These are phyloP conservation scores for Tulasnella sp. DNA, from an alignment of 768 basidiomycete genomes.

Conservation along the genomic window DNA sequence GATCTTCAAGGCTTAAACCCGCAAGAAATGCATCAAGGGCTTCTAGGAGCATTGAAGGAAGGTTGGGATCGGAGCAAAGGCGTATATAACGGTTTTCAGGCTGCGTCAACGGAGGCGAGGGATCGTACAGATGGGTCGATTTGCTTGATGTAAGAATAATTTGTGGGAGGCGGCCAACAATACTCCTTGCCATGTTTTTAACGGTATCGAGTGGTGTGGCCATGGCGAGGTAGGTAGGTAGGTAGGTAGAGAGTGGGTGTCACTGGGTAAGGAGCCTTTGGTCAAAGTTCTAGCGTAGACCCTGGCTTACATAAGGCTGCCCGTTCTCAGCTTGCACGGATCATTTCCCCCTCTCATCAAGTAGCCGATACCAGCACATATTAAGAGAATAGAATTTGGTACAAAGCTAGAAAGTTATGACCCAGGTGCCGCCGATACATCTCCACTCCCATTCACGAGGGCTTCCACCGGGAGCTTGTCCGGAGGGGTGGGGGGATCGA, in stretches of 20 bases:
- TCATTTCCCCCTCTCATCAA: too few relatives aligned
- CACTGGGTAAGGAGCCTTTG: too few relatives aligned
- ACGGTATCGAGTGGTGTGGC: background rate
- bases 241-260: background rate
- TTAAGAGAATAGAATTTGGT: too few relatives aligned
- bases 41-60: too few relatives aligned
- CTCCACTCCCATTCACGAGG: background rate
- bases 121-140: background rate
- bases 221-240: background rate
- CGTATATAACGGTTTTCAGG: too few relatives aligned
- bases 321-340: too few relatives aligned
- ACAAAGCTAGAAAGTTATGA: background rate
- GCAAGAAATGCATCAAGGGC: too few relatives aligned
- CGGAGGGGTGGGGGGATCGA: background rate
- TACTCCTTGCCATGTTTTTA: background rate
- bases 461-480: background rate
- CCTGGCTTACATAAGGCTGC: too few relatives aligned
- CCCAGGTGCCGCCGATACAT: background rate
- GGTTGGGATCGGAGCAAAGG: too few relatives aligned
- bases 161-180: background rate
- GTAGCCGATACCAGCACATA: too few relatives aligned
- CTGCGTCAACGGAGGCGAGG: background rate
- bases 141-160: background rate
- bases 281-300: background rate
- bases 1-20: too few relatives aligned